A percentile compares a stretch with the other conserved stretches of the same genome.
phyloP scores from a whole-genome alignment of 192 early-diverging fungal species.

The Allomyces macrogynus region DNA sequence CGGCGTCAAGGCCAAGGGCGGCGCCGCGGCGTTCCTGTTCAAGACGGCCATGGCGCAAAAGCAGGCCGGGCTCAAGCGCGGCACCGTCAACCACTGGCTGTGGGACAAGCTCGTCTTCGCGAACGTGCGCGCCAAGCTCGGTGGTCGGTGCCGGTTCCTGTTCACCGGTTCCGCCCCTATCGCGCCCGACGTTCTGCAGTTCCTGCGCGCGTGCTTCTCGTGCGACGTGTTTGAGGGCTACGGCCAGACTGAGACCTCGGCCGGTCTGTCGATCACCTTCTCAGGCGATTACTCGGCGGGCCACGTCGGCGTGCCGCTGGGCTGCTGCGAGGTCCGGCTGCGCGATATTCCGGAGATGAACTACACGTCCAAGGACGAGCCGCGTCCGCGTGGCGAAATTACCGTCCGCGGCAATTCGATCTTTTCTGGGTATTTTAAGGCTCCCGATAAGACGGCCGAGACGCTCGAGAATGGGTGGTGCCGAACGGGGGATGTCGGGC shows the following conservation, averaged over 20 bases:
- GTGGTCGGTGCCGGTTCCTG: conserved; percentile 58
- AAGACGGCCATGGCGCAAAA: conserved; percentile 11
- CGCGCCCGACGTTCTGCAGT: conserved; percentile 61
- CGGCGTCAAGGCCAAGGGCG: conserved; percentile 44
- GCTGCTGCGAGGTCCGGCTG: conserved; percentile 63
- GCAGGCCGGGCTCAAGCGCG: conserved; percentile 26
- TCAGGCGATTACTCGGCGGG: conserved; percentile 18
- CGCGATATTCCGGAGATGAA: conserved; percentile 78
- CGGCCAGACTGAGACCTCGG: conserved; percentile 70
- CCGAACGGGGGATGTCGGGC: conserved; percentile 55
- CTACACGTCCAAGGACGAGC: conserved; percentile 59
- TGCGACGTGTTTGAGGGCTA: conserved; percentile 69
- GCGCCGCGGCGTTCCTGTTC: conserved; percentile 19
- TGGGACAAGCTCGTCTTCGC: conserved; percentile 61
- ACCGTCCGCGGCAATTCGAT: conserved; percentile 54
- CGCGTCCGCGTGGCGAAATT: conserved; percentile 77
- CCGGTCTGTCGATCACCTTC: conserved; percentile 12
- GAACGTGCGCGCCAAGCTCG: conserved; percentile 30
- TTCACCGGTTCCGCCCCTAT: conserved; percentile 78
- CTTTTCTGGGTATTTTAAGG: conserved; percentile 72
- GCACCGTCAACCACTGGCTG: conserved; percentile 31
- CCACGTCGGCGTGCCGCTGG: conserved; percentile 60
- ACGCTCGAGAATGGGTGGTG: neutral
- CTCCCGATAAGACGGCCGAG: conserved; percentile 66
- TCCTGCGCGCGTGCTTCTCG: conserved; percentile 69